phyloP scores from a whole-genome alignment of 441 rosid genomes.

The Gossypium davidsonii region DNA sequence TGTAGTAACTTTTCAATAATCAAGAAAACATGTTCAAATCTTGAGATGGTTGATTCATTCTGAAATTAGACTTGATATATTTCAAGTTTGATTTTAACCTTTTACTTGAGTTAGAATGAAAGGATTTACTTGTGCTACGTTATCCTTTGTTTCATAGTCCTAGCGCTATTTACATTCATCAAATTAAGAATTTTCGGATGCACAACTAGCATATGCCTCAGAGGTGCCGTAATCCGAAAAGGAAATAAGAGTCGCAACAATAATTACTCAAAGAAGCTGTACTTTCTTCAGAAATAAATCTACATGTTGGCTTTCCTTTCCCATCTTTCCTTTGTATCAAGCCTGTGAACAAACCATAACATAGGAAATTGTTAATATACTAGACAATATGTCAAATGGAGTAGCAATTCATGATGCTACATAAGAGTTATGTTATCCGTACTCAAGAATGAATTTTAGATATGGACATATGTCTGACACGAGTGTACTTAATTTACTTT shows the following conservation, averaged over 20 bases:
- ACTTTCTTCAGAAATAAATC: conserved; percentile 6
- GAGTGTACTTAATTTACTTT: neutral
- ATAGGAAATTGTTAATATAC: neutral
- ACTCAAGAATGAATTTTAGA: neutral
- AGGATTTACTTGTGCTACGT: too few species aligned
- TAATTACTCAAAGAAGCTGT: neutral
- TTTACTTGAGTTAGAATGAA: neutral
- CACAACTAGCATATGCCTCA: neutral
- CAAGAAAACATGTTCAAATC: neutral
- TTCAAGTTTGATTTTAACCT: neutral
- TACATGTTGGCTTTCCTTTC: conserved; percentile 94
- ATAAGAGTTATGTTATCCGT: neutral
- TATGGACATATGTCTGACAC: neutral
- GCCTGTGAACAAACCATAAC: conserved; percentile 34
- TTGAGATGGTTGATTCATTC: neutral
- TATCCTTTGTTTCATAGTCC: neutral
- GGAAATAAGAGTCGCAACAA: neutral
- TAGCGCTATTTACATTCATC: neutral
- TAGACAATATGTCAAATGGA: neutral
- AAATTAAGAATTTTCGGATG: neutral
- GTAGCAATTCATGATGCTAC: neutral
- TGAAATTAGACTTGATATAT: neutral
- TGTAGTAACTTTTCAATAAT: too few species aligned
- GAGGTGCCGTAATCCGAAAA: neutral
- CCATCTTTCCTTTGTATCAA: conserved; percentile 85